Evolutionary conservation across 257 asterid species (phyloP).

Genomic region (Solanum dulcamara): DNA sequence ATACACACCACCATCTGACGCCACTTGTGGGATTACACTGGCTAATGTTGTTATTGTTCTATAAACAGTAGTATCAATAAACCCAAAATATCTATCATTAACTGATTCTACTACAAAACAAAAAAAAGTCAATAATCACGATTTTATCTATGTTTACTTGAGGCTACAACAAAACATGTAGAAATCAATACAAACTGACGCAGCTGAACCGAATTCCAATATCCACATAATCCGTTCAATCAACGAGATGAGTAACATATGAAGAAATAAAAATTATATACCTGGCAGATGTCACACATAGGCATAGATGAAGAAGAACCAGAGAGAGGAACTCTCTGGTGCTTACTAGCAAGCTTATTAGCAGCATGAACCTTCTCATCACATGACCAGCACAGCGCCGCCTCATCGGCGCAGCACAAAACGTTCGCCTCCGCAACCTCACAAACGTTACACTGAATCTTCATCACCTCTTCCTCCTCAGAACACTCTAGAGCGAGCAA

Average conservation of each 20-base stretch:
- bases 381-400: slow-evolving; percentile 61
- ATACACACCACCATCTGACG: background rate
- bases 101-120: background rate
- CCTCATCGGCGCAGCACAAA: slow-evolving; percentile 89
- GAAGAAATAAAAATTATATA: background rate
- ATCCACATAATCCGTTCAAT: background rate
- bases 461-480: slow-evolving; percentile 25
- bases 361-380: slow-evolving; percentile 73
- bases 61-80: background rate
- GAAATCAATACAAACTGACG: background rate
- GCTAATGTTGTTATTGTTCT: background rate
- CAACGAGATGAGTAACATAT: background rate
- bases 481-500: background rate
- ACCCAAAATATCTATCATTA: background rate
- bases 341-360: slow-evolving; percentile 68
- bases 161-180: background rate
- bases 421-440: slow-evolving; percentile 70
- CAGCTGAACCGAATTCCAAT: background rate
- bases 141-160: background rate
- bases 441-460: slow-evolving; percentile 86
- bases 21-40: background rate
- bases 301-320: slow-evolving; percentile 54
- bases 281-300: slow-evolving; percentile 90
- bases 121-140: background rate
- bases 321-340: slow-evolving; percentile 63